phyloP scores from a whole-genome alignment of 129 eudicot species.

The Heracleum sosnowskyi region DNA sequence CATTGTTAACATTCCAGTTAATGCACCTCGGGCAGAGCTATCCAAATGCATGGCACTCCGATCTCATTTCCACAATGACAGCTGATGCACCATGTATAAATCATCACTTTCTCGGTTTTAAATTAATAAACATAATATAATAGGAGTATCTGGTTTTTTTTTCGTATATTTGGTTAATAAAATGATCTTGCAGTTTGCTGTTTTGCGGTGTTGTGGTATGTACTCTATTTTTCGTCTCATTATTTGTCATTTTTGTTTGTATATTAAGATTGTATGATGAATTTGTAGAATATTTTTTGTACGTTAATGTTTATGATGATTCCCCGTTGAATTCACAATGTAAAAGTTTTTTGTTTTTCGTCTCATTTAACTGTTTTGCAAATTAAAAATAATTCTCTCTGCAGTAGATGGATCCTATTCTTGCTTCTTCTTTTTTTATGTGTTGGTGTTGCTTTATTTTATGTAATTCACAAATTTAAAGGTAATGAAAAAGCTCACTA shows the following conservation, averaged over 20 bases:
- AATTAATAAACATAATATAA: not conserved
- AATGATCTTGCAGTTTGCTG: slow-evolving; percentile 61
- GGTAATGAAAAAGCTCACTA: no score
- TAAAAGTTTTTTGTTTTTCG: no score
- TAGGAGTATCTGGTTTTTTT: not conserved
- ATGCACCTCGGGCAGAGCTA: no score
- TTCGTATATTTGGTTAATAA: not conserved
- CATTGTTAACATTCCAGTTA: no score
- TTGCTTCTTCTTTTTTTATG: no score
- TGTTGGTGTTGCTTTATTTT: no score
- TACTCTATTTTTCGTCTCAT: no score
- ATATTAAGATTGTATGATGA: not conserved
- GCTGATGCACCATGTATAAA: slow-evolving; percentile 73
- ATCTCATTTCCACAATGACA: slow-evolving; percentile 58
- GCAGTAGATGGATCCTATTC: no score
- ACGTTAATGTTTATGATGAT: not conserved
- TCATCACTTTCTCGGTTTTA: not conserved
- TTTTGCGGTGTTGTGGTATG: slow-evolving; percentile 77
- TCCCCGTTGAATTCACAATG: no score
- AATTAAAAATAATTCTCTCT: no score
- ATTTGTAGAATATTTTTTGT: not conserved
- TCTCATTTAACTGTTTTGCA: not conserved
- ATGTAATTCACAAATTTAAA: no score
- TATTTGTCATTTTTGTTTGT: no score
- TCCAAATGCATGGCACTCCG: slow-evolving; percentile 93